Base-by-base conservation (phyloP, 2,329 filamentous ascomycete species). In the Colletotrichum eleusines region DNA sequence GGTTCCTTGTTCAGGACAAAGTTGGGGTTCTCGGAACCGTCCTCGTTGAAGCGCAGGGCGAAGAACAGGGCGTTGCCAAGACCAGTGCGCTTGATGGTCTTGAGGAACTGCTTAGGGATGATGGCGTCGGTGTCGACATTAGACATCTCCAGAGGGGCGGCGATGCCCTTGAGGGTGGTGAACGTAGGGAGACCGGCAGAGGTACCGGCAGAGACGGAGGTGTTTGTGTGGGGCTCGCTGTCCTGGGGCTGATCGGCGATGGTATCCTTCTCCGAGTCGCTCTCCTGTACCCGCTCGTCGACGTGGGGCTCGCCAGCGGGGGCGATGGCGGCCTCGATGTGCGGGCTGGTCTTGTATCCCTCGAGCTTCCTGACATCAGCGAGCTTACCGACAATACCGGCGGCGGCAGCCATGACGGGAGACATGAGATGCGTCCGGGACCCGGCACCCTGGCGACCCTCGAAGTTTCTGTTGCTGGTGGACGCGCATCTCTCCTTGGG, bases 81-180 rank as follows among this genome's bases (percentile, higher is more conserved):
- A 74, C 96, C 96, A 1, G 95, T 97, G 70, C 96, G 94, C 88
- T 98, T 98, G 84, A 98, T 98, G 50, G 96, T 99, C 86, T 98
- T 99, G 74, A 99, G 89, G 85, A 98, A 99, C 81, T 99, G 96
- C 84, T 99, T 99, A 74, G 96, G 96, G 76, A 99, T 99, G 82
- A 98, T 98, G 78, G 95, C 95, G 78, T 99, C 96, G n/a, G 96
- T 99, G 84, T 99, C 96, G 76, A 98, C 91, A 81, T 99, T 99
- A 75, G 92, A 87, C 76, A 92, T 90, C 73, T 97, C 93, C 81
- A 99, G 85, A 2, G 94, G 94, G 14, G 95, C 96, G 1, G 94
- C 94, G 74, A 95, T 91, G 69, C 95, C 96, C 83, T 92, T 95
- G 75, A 97, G 89, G 57, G 90, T 88, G 31, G 89, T 90, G 83